Conservation (phyloP, 2,329 filamentous ascomycete species). For the Chrysoporthe cubensis region DNA sequence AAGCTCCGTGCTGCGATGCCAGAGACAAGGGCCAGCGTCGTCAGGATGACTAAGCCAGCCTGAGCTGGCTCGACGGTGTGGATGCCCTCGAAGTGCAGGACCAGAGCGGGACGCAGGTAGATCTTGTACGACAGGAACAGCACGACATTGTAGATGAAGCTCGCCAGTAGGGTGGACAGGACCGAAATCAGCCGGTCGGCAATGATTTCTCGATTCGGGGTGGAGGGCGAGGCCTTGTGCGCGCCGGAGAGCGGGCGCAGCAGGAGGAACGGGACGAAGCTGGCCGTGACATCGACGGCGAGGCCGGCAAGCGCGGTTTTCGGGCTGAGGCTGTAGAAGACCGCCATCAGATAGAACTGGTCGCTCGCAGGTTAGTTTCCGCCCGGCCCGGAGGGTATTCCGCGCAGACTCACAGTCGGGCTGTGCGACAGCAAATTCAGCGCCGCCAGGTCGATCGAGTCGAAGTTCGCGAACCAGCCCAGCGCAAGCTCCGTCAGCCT, state of each 20-base stretch:
- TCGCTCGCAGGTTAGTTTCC: constrained; percentile 25
- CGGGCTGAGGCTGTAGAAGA: constrained; percentile 75
- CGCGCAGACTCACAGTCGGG: constrained; percentile 61
- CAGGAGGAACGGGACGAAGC: constrained; percentile 74
- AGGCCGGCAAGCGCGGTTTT: constrained; percentile 65
- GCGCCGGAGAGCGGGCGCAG: constrained; percentile 69
- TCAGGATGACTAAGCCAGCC: constrained; percentile 56
- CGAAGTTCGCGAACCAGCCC: constrained; percentile 75
- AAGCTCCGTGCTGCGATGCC: constrained; percentile 76
- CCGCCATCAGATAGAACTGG: constrained; percentile 72
- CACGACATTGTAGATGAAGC: constrained; percentile 74
- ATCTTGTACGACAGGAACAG: constrained; percentile 71
- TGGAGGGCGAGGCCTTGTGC: constrained; percentile 59
- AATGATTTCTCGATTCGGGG: constrained; percentile 67
- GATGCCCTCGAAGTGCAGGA: constrained; percentile 75
- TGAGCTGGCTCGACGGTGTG: constrained; percentile 71
- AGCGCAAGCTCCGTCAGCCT: constrained; percentile 69
- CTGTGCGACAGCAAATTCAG: constrained; percentile 73
- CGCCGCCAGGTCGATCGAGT: constrained; percentile 70
- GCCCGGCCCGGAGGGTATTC: constrained; percentile 9
- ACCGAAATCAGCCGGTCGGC: constrained; percentile 64
- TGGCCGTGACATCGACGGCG: constrained; percentile 69
- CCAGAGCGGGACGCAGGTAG: constrained; percentile 72
- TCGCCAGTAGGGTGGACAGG: constrained; percentile 70
- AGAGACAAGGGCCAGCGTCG: constrained; percentile 50